These are phyloP conservation scores for Gossypium davidsonii DNA, from an alignment of 441 rosid genomes.

Conservation along the genomic window DNA sequence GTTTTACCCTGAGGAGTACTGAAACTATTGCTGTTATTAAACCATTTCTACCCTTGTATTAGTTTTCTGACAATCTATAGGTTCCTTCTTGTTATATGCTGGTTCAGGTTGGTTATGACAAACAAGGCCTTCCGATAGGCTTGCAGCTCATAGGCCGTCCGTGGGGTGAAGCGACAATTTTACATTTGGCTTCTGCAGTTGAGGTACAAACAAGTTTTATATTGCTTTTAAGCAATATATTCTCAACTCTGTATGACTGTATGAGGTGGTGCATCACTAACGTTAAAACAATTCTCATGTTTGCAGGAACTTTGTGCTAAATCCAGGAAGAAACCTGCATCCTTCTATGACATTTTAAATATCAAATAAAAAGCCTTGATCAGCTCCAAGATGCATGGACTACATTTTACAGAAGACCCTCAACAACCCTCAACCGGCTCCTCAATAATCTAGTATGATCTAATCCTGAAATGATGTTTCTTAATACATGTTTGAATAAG, in stretches of 20 bases:
- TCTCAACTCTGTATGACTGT: not conserved
- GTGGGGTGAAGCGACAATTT: constrained; percentile 75
- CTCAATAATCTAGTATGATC: not conserved
- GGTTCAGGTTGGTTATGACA: constrained; percentile 74
- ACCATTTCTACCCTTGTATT: not conserved
- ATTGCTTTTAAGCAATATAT: not conserved
- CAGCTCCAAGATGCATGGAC: constrained; percentile 1
- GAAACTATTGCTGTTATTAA: not conserved
- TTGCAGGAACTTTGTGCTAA: constrained; percentile 48
- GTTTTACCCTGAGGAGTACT: not conserved
- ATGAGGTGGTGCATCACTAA: not conserved
- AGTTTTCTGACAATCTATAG: not conserved
- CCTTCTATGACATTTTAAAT: constrained; percentile 50
- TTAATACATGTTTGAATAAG: not conserved
- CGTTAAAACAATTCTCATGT: constrained; percentile 7
- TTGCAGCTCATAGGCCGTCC: constrained; percentile 74
- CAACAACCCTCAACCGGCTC: not conserved
- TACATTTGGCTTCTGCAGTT: constrained; percentile 62
- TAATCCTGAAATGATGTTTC: not conserved
- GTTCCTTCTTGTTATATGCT: not conserved
- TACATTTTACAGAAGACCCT: not conserved
- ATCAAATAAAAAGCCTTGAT: constrained; percentile 19
- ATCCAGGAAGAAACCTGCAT: constrained; percentile 56
- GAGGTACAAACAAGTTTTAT: constrained; percentile 38
- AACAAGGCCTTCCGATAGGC: constrained; percentile 82